A percentile compares a stretch with the other conserved stretches of the same genome.
These are phyloP conservation scores for Lipomyces lipofer DNA, from an alignment of 805 yeast genomes.

Conservation along the genomic window DNA sequence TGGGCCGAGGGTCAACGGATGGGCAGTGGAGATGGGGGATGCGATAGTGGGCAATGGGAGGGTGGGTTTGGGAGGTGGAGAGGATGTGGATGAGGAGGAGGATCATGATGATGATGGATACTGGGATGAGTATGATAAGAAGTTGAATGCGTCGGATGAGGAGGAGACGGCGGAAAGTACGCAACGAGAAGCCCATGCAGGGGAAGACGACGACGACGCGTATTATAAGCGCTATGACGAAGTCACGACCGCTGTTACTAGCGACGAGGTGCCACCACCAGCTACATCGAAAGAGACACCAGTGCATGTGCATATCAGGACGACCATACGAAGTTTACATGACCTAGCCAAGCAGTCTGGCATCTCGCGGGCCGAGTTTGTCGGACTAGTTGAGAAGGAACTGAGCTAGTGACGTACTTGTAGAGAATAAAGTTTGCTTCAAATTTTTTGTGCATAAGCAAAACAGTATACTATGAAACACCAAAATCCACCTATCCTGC, in stretches of 20 bases:
- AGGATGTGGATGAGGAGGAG: conserved; percentile 10
- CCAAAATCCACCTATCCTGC: too few relatives aligned
- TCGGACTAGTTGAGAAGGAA: background rate
- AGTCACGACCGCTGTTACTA: conserved; percentile 30
- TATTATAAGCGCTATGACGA: conserved; percentile 26
- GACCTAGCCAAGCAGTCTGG: conserved; percentile 13
- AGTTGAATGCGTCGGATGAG: conserved; percentile 27
- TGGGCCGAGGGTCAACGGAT: background rate
- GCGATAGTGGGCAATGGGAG: background rate
- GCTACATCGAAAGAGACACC: background rate
- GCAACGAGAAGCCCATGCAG: background rate
- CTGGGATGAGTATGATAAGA: conserved; percentile 27
- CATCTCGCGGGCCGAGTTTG: conserved; percentile 8
- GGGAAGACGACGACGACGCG: conserved; percentile 14
- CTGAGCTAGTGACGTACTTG: background rate
- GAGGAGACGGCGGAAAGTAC: background rate
- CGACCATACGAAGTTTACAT: conserved; percentile 12
- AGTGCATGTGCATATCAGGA: conserved; percentile 6
- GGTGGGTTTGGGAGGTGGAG: conserved; percentile 13
- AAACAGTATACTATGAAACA: background rate
- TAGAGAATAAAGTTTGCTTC: background rate
- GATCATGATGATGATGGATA: conserved; percentile 27
- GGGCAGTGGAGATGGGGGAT: background rate
- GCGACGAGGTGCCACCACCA: conserved; percentile 27
- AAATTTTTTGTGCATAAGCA: background rate